Evolutionary conservation across 2,329 filamentous ascomycete genomes (phyloP), one percentile per base, ranked within the genome.

Genomic region (Colletotrichum acutatum): DNA sequence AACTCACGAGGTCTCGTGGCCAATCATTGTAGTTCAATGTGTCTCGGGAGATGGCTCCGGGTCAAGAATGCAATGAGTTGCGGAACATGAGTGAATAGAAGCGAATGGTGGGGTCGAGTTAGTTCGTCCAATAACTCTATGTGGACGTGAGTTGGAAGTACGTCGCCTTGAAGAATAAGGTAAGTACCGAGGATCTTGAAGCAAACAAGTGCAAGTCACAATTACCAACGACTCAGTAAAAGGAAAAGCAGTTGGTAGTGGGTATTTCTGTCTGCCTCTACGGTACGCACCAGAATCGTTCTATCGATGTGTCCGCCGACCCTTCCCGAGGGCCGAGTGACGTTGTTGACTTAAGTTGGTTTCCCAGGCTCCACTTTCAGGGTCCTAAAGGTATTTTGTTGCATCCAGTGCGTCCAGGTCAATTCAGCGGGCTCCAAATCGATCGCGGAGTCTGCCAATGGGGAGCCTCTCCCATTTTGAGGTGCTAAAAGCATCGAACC

Each of bases 321-420:
- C 57, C 46, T 73, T 61, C 56, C 60, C 66, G 70, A 72, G 71
- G 62, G 63, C 57, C 52, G 52, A 74, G 71, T 75, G 73, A 75
- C 73, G 73, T 75, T 75, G 71, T 67, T 66, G 73, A 75, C 63
- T 67, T 66, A 61, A 74, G 54, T 74, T 74, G 60, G 69, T 62
- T 72, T 62, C 37, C 14, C 14, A 22, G 52, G 63, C 68, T 64
- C 71, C 71, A 72, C 71, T 68, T 42, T 34, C 56, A 71, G 71
- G 71, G 68, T 71, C 71, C 56, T 66, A 56, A 56, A 57, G 32
- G 32, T 34, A 34, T 34, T 61, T 61, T 32, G 60, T 70, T 70
- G 60, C 70, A 62, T 70, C 66, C 70, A 66, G 62, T 67, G 57
- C 71, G 68, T 68, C n/a, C n/a, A n/a, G n/a, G n/a, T n/a, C 68